Base-by-base conservation (phyloP, 164 flowering plant genomes). In the Magnolia changhungtana region DNA sequence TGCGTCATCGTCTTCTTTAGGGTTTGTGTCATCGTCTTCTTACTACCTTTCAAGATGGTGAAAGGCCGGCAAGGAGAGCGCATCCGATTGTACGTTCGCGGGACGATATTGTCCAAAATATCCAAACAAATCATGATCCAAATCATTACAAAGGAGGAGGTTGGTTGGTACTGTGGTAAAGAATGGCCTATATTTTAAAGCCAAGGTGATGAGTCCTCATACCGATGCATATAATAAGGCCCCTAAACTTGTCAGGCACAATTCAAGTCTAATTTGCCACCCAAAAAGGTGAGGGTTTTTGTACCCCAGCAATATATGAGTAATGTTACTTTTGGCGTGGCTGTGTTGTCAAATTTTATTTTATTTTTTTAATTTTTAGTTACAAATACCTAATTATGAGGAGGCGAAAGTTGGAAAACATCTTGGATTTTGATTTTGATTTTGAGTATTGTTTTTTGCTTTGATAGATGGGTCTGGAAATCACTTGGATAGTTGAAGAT, bases 241-340 rank as follows among this genome's bases (percentile, higher is more conserved):
- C 77, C 11, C 77, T 68, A 2, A 75, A 75, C 51, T 75, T 2
- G 78, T 75, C 7, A 72, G 78, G 8, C 78, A 23, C 68, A 75
- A 71, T 75, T 75, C 77, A 75, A 76, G 58, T 69, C 73, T 14
- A 76, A 76, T 72, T 58, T 76, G 73, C 78, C 78, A 1, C 78
- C 78, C 29, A 58, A 50, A 18, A 87, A 82, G 75, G 92, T 92
- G 29, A 78, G 94, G 73, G 96, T 92, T 45, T 87, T 90, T 92
- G 96, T 91, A 90, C 78, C 96, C 91, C 10, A 91, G 96, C 90
- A 88, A 87, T 73, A 87, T 91, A 19, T 91, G 73, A 89, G 45
- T 27, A 37, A 27, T 8, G 7, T n/a, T 69, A 1, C 45, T 63
- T 63, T 14, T n/a, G 66, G 2, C 14, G 4, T 13, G 11, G 58